Percentiles rank a stretch among this genome's conserved stretches.
Evolutionary conservation across 169 alveolate species (phyloP).

Genomic region (Babesia bigemina): DNA sequence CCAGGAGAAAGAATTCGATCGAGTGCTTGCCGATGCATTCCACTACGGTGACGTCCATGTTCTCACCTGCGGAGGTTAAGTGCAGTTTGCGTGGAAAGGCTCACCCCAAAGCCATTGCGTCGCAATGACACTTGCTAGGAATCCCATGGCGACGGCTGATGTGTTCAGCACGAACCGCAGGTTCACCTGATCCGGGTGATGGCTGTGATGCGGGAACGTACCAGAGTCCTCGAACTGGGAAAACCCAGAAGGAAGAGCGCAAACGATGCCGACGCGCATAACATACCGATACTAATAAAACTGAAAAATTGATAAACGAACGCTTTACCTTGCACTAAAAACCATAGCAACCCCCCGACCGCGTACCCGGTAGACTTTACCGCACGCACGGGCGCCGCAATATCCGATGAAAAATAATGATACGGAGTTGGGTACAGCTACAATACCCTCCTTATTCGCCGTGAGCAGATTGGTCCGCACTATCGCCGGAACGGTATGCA

Average conservation of each 20-base stretch:
- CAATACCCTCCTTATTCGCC: conserved; percentile 60
- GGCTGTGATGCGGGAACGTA: neutral
- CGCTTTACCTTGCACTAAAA: neutral
- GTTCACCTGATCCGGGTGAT: neutral
- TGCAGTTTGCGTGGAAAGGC: neutral
- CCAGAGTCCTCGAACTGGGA: conserved; percentile 40
- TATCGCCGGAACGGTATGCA: neutral
- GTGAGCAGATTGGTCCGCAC: conserved; percentile 1
- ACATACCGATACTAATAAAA: neutral
- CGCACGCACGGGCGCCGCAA: conserved; percentile 4
- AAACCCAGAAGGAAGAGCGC: conserved; percentile 8
- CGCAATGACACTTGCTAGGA: neutral
- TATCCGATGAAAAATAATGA: conserved; percentile 21
- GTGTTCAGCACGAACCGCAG: conserved; percentile 18
- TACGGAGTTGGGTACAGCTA: conserved; percentile 50
- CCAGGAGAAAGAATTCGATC: conserved; percentile 32
- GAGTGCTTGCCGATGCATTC: conserved; percentile 45
- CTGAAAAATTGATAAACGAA: neutral
- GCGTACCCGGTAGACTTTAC: neutral
- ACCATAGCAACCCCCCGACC: neutral
- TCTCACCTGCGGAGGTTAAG: conserved; percentile 7
- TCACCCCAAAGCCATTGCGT: neutral
- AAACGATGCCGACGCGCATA: neutral
- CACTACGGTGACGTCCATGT: conserved; percentile 4
- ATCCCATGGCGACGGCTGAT: neutral